phyloP scores from a whole-genome alignment of 108 stramenopile species.

The Cyclotella choctawhatcheeana region DNA sequence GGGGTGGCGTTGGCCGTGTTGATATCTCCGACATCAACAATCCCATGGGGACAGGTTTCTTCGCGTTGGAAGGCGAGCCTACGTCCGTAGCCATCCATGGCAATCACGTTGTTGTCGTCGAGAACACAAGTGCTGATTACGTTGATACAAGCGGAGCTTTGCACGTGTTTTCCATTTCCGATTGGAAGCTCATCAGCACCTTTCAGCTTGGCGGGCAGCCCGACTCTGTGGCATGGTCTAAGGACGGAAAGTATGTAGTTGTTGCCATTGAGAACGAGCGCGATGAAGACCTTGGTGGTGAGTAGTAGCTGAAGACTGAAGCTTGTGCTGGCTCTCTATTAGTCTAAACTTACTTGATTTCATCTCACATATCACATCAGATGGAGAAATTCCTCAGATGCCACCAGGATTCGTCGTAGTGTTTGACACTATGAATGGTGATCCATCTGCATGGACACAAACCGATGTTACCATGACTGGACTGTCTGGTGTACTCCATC shows the following conservation, averaged over 20 bases:
- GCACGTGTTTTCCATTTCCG: conserved; percentile 48
- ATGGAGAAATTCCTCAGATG: too few relatives aligned
- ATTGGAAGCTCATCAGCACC: conserved; percentile 21
- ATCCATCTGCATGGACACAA: conserved; percentile 48
- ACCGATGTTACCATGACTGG: conserved; percentile 46
- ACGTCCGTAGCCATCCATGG: conserved; percentile 64
- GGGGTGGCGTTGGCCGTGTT: conserved; percentile 54
- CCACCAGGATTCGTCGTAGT: conserved; percentile 61
- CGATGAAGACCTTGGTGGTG: conserved; percentile 58
- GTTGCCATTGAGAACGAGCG: conserved; percentile 79
- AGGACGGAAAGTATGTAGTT: conserved; percentile 55
- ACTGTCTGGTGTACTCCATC: conserved; percentile 49
- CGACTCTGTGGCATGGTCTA: conserved; percentile 56
- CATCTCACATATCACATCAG: too few relatives aligned
- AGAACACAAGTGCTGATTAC: conserved; percentile 61
- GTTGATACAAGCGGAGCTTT: conserved; percentile 53
- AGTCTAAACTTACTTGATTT: too few relatives aligned
- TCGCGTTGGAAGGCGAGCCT: conserved; percentile 66
- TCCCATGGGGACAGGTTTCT: conserved; percentile 45
- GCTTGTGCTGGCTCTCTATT: too few relatives aligned
- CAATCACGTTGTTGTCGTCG: conserved; percentile 55
- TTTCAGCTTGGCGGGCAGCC: conserved; percentile 68
- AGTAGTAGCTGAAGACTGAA: too few relatives aligned
- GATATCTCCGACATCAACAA: conserved; percentile 61
- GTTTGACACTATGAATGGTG: conserved; percentile 31